A percentile compares a stretch with the other conserved stretches of the same genome.
phyloP scores from a whole-genome alignment of 495 filamentous ascomycete genomes.

The Trichoderma virens region DNA sequence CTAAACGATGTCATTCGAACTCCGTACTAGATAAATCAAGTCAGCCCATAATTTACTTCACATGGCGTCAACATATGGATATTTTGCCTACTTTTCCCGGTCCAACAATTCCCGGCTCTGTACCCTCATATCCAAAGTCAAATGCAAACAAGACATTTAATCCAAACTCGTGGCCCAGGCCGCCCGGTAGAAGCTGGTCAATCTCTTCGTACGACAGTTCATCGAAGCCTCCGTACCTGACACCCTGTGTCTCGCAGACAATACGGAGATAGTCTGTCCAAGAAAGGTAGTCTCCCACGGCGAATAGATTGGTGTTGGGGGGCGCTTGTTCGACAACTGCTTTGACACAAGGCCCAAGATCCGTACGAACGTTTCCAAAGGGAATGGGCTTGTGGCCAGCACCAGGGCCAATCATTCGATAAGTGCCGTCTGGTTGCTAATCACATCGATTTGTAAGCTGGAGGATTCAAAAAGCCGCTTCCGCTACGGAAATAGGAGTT shows the following conservation, averaged over 20 bases:
- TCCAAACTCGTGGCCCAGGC: constrained; percentile 8
- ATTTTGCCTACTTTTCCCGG: background rate
- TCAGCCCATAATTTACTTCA: background rate
- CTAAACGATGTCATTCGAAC: constrained; percentile 6
- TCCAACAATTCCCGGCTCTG: background rate
- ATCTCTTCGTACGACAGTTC: background rate
- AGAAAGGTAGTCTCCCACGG: constrained; percentile 6
- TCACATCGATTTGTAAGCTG: background rate
- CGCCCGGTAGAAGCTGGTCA: background rate
- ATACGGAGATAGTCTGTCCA: constrained; percentile 3
- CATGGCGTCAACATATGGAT: background rate
- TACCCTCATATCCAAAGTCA: background rate
- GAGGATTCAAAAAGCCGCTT: background rate
- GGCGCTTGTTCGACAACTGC: background rate
- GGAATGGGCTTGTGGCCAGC: constrained; percentile 3
- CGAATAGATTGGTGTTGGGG: constrained; percentile 4
- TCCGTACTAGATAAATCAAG: background rate
- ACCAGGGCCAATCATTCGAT: background rate
- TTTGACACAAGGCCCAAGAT: background rate
- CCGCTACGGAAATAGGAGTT: background rate
- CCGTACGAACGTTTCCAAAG: constrained; percentile 7
- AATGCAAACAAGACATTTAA: constrained; percentile 6
- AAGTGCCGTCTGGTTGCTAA: constrained; percentile 3
- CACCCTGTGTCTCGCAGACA: background rate
- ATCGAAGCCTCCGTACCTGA: constrained; percentile 4